A percentile compares a stretch with the other conserved stretches of the same genome.
These are phyloP conservation scores for Ceratobasidium sp. DNA, from an alignment of 1,284 basidiomycete genomes.

Conservation along the genomic window DNA sequence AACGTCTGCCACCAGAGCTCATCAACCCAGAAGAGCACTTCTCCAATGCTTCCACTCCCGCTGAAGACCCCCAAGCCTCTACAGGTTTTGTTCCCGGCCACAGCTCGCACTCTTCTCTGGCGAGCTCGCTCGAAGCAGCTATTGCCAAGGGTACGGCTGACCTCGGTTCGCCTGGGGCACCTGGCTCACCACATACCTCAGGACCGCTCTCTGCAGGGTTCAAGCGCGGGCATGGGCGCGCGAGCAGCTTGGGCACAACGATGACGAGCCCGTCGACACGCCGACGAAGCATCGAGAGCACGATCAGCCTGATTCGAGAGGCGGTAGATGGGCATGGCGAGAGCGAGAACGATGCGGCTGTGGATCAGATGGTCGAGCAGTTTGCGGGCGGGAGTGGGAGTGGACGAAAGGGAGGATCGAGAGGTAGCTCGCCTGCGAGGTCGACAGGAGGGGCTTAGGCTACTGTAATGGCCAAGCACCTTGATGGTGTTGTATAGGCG, in stretches of 20 bases:
- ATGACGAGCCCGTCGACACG: conserved; percentile 95
- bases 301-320: conserved; percentile 93
- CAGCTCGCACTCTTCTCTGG: conserved; percentile 63
- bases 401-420: background rate
- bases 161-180: conserved; percentile 49
- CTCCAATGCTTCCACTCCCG: conserved; percentile 60
- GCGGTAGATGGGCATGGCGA: conserved; percentile 76
- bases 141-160: conserved; percentile 55
- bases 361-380: conserved; percentile 40
- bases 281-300: conserved; percentile 92
- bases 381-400: conserved; percentile 19
- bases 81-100: conserved; percentile 51
- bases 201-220: conserved; percentile 63
- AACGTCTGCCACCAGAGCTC: conserved; percentile 93
- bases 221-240: conserved; percentile 79
- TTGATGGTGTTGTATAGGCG: too few relatives aligned
- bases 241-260: conserved; percentile 94
- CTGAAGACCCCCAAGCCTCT: conserved; percentile 37
- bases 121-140: conserved; percentile 63
- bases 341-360: conserved; percentile 42
- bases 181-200: conserved; percentile 53
- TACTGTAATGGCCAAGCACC: too few relatives aligned
- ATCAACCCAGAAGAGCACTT: conserved; percentile 84
- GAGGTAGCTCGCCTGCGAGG: conserved; percentile 30
- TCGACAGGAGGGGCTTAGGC: too few relatives aligned